These are phyloP conservation scores for Microdochium trichocladiopsis DNA, from an alignment of 2,329 filamentous ascomycete genomes.

Conservation along the genomic window DNA sequence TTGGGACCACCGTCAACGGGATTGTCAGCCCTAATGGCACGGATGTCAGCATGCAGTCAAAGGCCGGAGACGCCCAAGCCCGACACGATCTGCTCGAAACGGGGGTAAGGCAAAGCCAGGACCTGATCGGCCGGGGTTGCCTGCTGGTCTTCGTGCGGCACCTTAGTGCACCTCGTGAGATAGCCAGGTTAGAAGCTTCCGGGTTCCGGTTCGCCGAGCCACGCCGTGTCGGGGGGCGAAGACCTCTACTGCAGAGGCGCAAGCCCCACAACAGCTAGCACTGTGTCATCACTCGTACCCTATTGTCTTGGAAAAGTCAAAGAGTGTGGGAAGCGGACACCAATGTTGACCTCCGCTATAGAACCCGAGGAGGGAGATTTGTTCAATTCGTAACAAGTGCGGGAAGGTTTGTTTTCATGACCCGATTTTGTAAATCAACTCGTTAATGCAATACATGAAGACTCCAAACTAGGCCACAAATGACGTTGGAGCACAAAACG, in stretches of 20 bases:
- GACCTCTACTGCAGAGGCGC: background rate
- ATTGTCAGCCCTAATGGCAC: background rate
- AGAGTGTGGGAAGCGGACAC: background rate
- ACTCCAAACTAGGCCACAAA: background rate
- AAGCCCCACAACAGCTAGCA: background rate
- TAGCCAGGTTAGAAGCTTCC: background rate
- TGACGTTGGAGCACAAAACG: no score
- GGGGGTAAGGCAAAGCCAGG: no score
- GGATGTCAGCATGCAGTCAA: background rate
- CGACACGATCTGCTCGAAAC: no score
- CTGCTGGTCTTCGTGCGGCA: no score
- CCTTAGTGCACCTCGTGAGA: no score
- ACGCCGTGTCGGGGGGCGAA: background rate
- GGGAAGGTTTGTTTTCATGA: background rate
- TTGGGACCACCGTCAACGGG: no score
- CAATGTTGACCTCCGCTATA: background rate
- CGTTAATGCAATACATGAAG: background rate
- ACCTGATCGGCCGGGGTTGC: no score
- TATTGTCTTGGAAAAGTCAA: background rate
- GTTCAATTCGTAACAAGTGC: background rate
- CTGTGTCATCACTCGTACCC: background rate
- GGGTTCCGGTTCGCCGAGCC: background rate
- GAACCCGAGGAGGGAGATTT: background rate
- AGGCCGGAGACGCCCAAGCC: background rate
- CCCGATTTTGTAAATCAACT: background rate